phyloP scores from a whole-genome alignment of 2,329 filamentous ascomycete species.

The Colletotrichum tropicale region DNA sequence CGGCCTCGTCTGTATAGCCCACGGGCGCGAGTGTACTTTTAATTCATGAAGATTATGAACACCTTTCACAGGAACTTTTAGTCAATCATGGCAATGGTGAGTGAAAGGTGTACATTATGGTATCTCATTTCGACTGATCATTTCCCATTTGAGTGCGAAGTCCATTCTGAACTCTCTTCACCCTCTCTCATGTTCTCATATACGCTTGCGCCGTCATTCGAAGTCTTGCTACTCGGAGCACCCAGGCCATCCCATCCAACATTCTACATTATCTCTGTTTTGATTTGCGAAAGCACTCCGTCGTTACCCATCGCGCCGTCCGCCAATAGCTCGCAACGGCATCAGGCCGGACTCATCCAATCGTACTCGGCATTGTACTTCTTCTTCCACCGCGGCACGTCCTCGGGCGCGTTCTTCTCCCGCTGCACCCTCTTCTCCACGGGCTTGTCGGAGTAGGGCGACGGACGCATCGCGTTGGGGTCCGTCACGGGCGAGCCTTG shows the following conservation, averaged over 20 bases:
- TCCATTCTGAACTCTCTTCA: background rate
- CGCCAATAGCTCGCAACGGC: background rate
- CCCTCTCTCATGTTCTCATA: background rate
- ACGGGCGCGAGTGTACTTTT: slow-evolving; percentile 11
- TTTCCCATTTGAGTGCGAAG: background rate
- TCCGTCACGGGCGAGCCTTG: background rate
- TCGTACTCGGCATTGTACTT: background rate
- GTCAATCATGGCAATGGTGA: accelerated
- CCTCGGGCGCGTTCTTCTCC: background rate
- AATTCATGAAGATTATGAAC: slow-evolving; percentile 14
- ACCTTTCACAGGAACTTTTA: background rate
- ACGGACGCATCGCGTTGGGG: background rate
- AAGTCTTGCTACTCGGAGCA: background rate
- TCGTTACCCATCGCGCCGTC: background rate
- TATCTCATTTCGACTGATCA: background rate
- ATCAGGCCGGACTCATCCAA: background rate
- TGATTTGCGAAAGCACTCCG: background rate
- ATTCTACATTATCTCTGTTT: background rate
- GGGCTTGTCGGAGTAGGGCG: background rate
- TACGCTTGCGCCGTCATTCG: background rate
- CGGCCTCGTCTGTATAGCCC: slow-evolving; percentile 9
- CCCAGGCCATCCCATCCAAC: background rate
- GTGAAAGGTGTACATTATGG: background rate
- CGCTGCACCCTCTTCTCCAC: background rate
- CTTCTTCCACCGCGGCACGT: background rate